Base-by-base conservation (phyloP, 345 rosid species). In the Geranium rotundifolium region DNA sequence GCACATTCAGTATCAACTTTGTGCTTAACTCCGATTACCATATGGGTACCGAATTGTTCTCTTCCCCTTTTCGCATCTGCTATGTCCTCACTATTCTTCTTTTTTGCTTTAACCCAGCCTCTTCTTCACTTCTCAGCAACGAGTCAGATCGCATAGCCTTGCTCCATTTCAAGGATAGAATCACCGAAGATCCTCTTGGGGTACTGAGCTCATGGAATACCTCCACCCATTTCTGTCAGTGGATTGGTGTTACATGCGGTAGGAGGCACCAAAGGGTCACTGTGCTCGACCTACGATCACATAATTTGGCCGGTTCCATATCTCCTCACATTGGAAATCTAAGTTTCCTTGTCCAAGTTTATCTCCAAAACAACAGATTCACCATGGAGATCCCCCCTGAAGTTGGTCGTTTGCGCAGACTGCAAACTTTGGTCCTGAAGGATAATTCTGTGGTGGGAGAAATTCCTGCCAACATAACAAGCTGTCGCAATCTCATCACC, bases 391-490 rank as follows among this genome's bases (percentile, higher is more conserved):
- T 67, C 0, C 64, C 64, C 5, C 4, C 13, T 2, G 64, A 67
- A 55, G 60, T 67, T 0, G 7, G 37, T 19, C 58, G 0, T 1
- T 29, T 67, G 65, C 34, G 0, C 0, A 55, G 41, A 5, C 55
- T 67, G 19, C 14, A 4, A 6, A 1, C 0, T 1, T 4, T 17
- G 1, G 0, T 0, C 0, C 7, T 67, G 5, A 0, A 0, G 8
- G 19, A 60, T 9, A 60, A 31, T 61, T 67, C 18, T 15, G 27
- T 60, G 0, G 0, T 0, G 0, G 70, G 70, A 0, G 29, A 16
- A 5, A 52, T 60, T 15, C 70, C 70, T 1, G 55, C 17, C 19
- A 58, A 16, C 0, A 15, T 2, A 19, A 59, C 60, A 1, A 16
- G 58, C 12, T 67, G 70, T 39, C 12, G 46, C 55, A 34, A 31